Conservation (phyloP, 208 protist species). For the Wallacemonas sp. region DNA sequence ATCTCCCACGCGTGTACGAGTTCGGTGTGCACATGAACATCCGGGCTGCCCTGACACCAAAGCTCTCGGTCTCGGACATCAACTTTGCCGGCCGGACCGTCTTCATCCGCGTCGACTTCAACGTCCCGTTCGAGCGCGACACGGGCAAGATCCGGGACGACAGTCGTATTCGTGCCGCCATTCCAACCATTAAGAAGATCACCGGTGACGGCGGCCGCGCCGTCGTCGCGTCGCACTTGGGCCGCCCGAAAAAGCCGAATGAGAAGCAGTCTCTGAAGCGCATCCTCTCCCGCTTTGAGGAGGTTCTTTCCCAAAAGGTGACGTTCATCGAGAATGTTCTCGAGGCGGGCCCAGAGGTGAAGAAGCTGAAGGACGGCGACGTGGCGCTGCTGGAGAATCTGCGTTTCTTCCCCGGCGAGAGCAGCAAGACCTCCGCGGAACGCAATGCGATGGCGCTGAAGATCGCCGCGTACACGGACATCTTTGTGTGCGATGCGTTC, state of each 20-base stretch:
- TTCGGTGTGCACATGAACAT: slow-evolving; percentile 91
- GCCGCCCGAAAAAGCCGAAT: slow-evolving; percentile 96
- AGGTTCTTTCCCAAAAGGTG: slow-evolving; percentile 83
- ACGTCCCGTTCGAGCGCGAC: slow-evolving; percentile 95
- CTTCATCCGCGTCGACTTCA: slow-evolving; percentile 98
- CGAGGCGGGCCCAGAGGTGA: slow-evolving; percentile 50
- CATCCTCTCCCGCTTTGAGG: slow-evolving; percentile 88
- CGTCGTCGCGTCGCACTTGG: slow-evolving; percentile 97
- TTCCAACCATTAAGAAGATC: slow-evolving; percentile 97
- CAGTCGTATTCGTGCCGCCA: slow-evolving; percentile 94
- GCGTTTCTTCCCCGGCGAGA: slow-evolving; percentile 99
- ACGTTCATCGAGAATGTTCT: slow-evolving; percentile 59
- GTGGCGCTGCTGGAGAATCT: slow-evolving; percentile 99
- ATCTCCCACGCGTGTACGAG: slow-evolving; percentile 79
- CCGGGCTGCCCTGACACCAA: slow-evolving; percentile 78
- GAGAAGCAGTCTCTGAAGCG: slow-evolving; percentile 91
- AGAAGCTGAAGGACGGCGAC: slow-evolving; percentile 82
- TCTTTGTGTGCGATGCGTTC: slow-evolving; percentile 99
- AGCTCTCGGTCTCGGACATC: slow-evolving; percentile 89
- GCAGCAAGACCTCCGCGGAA: slow-evolving; percentile 86
- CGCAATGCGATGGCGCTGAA: slow-evolving; percentile 81
- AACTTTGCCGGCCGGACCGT: slow-evolving; percentile 92
- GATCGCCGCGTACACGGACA: slow-evolving; percentile 95
- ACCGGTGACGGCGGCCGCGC: slow-evolving; percentile 86
- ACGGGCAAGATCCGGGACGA: slow-evolving; percentile 95